These are phyloP conservation scores for Pseudoneurospora amorphoporcata DNA, from an alignment of 495 filamentous ascomycete species.

Conservation along the genomic window DNA sequence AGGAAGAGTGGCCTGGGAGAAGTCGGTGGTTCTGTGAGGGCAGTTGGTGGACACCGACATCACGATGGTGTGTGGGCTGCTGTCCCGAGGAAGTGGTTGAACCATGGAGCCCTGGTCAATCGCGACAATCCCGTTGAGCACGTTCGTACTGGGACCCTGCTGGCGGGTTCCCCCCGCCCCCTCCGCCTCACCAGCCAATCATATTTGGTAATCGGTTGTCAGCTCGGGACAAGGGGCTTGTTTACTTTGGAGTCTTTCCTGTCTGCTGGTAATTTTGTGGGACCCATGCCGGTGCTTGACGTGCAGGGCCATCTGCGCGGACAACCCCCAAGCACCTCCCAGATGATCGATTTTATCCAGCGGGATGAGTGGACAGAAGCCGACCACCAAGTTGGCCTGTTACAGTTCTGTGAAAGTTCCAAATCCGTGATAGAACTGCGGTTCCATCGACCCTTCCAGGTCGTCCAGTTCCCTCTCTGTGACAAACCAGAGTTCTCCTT, in stretches of 20 bases:
- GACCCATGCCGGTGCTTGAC: neutral
- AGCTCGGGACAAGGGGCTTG: neutral
- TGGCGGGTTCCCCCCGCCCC: conserved; percentile 7
- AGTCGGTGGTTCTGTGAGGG: neutral
- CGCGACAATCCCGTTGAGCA: conserved; percentile 17
- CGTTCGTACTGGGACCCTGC: conserved; percentile 12
- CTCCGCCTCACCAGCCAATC: conserved; percentile 1
- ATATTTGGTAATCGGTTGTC: neutral
- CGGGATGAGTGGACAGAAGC: neutral
- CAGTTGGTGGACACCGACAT: neutral
- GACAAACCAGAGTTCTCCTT: neutral
- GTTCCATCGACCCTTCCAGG: neutral
- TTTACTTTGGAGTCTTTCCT: neutral
- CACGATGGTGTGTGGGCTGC: neutral
- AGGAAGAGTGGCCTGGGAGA: neutral
- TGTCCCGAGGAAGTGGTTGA: conserved; percentile 25
- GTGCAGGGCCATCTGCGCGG: neutral
- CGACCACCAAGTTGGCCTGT: neutral
- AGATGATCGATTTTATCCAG: neutral
- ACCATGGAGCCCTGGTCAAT: conserved; percentile 20
- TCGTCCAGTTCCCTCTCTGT: neutral
- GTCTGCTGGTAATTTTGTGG: neutral
- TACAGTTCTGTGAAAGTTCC: neutral
- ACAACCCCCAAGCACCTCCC: neutral
- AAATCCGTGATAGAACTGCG: neutral